Evolutionary conservation across 441 rosid genomes (phyloP), one percentile per base, ranked within the genome.

Genomic region (Pelargonium myrrhifolium): DNA sequence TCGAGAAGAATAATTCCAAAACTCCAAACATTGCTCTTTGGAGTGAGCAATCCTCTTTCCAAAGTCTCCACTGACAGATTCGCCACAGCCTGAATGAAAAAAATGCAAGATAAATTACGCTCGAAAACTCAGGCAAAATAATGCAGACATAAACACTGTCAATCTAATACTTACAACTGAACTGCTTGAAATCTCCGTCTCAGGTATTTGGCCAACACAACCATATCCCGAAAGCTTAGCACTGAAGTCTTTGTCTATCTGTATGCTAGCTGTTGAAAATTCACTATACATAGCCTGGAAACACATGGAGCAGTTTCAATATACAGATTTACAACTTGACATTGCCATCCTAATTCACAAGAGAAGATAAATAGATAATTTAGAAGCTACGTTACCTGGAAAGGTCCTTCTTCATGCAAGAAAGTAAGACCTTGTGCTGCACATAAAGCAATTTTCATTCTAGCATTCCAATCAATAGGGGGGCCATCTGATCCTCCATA

Each of bases 21-120:
- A 78, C 99, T 92, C 98, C 98, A 94, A 9, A 89, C 98, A 21
- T 94, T 94, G 81, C 99, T 94, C 83, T 91, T 94, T 0, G 99
- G 99, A 20, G 99, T 94, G 69, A 94, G 73, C 58, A 90, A 64
- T 47, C 99, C 96, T 80, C 87, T 87, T 83, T 94, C 99, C 59
- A 88, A 66, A 0, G 99, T 94, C 84, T 94, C 99, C 3, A 89
- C 89, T 0, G 97, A 86, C 21, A 94, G 86, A 78, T 87, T 94
- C 15, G 88, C 97, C 10, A 80, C 85, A 56, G 93, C 94, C 93
- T 89, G 79, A 20, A 72, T 17, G 55, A 47, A 47, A 14, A 14
- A 9, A 63, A 61, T 59, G 10, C 1, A 66, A 22, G 24, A 9
- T 14, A 35, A 35, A 47, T 47, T n/a, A n/a, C 14, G 14, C 18